These are phyloP conservation scores for Aspergillus fumigatus DNA, from an alignment of 2,329 filamentous ascomycete species.

Conservation along the genomic window DNA sequence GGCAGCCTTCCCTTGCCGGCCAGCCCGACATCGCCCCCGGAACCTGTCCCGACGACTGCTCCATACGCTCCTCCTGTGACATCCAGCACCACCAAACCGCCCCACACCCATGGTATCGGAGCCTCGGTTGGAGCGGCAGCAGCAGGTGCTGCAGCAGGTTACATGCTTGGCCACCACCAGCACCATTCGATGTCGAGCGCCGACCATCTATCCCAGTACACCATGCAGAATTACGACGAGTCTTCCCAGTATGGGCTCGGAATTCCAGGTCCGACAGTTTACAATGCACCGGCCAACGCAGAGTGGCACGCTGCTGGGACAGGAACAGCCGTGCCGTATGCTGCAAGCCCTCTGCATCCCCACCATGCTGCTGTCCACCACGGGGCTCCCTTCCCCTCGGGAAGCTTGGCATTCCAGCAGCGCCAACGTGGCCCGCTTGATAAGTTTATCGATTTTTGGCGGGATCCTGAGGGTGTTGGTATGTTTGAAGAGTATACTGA, in stretches of 20 bases:
- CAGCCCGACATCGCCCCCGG: constrained; percentile 16
- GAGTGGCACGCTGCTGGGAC: constrained; percentile 21
- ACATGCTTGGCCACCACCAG: constrained; percentile 35
- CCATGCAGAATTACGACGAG: constrained; percentile 28
- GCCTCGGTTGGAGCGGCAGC: constrained; percentile 36
- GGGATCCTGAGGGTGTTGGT: constrained; percentile 59
- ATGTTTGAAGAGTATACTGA: constrained; percentile 66
- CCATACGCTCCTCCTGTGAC: constrained; percentile 17
- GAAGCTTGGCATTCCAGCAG: constrained; percentile 46
- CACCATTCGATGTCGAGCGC: constrained; percentile 28
- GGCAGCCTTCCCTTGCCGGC: constrained; percentile 21
- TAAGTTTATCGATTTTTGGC: constrained; percentile 58
- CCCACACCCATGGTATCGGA: constrained; percentile 28
- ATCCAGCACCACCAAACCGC: constrained; percentile 18
- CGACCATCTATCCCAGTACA: constrained; percentile 27
- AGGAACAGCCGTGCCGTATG: constrained; percentile 34
- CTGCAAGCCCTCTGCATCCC: constrained; percentile 27
- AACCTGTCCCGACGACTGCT: constrained; percentile 13
- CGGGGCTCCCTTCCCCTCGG: constrained; percentile 23
- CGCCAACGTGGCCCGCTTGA: constrained; percentile 54
- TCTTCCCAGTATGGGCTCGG: constrained; percentile 13
- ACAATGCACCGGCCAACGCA: constrained; percentile 7
- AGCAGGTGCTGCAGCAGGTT: constrained; percentile 40
- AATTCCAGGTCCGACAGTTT: constrained; percentile 8
- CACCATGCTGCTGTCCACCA: constrained; percentile 29